Evolutionary conservation across 345 rosid species (phyloP).

Genomic region (Citrus glauca): DNA sequence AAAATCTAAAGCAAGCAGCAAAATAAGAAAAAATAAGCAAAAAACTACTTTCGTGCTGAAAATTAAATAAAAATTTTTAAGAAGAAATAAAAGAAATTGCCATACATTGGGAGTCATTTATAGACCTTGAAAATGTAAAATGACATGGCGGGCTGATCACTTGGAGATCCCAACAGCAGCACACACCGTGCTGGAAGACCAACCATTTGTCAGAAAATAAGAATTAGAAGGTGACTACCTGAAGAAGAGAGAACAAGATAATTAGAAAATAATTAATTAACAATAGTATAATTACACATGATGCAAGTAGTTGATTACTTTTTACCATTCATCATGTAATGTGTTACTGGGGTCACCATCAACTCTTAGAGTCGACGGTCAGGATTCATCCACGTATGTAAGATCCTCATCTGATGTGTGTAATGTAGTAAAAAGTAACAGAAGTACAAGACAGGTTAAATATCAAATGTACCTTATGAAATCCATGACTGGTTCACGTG

Average conservation of each 20-base stretch:
- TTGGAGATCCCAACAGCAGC: constrained; percentile 2
- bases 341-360: background rate
- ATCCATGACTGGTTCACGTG: background rate
- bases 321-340: background rate
- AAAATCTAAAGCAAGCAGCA: background rate
- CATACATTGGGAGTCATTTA: background rate
- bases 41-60: background rate
- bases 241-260: background rate
- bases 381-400: background rate
- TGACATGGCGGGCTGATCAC: background rate
- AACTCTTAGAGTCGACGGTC: background rate
- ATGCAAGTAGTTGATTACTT: background rate
- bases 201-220: background rate
- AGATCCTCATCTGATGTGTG: background rate
- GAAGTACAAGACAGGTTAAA: background rate
- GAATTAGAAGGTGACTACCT: background rate
- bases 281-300: background rate
- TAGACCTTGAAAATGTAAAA: background rate
- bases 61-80: background rate
- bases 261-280: background rate
- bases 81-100: background rate
- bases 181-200: background rate
- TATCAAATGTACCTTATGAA: background rate
- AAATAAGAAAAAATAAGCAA: background rate
- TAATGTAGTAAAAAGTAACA: background rate